Percentiles rank a stretch among this genome's conserved stretches.
phyloP scores from a whole-genome alignment of 371 early-diverging fungal genomes.

The Mucor piriformis region DNA sequence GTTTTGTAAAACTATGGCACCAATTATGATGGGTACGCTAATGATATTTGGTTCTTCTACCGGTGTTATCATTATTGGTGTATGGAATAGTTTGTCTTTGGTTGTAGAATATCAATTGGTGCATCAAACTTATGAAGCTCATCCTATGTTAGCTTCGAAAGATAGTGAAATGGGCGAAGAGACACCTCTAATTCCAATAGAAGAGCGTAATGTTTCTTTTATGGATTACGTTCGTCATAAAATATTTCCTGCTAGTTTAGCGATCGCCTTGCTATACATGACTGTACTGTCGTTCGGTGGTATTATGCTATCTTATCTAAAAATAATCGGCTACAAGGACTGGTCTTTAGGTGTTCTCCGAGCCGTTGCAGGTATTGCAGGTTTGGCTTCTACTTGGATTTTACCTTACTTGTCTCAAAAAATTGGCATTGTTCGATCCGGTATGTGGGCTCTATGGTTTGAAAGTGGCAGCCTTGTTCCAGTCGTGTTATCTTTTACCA shows the following conservation, averaged over 20 bases:
- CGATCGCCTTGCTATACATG: neutral
- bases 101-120: conserved; percentile 3
- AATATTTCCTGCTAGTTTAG: conserved; percentile 3
- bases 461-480: neutral
- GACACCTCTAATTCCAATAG: neutral
- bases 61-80: conserved; percentile 3
- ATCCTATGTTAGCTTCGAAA: conserved; percentile 1
- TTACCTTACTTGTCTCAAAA: conserved; percentile 1
- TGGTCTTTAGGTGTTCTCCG: neutral
- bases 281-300: conserved; percentile 7
- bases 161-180: neutral
- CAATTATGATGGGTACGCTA: conserved; percentile 4
- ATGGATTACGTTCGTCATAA: neutral
- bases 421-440: conserved; percentile 3
- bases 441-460: conserved; percentile 5
- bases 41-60: conserved; percentile 1
- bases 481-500: neutral
- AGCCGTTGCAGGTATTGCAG: conserved; percentile 1
- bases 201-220: neutral
- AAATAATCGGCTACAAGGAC: conserved; percentile 1
- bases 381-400: conserved; percentile 2
- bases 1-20: conserved; percentile 9
- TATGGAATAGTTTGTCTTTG: neutral
- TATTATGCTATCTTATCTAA: conserved; percentile 2
- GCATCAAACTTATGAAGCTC: conserved; percentile 1